Conservation (phyloP, 169 alveolate genomes). For the Eimeria necatrix region DNA sequence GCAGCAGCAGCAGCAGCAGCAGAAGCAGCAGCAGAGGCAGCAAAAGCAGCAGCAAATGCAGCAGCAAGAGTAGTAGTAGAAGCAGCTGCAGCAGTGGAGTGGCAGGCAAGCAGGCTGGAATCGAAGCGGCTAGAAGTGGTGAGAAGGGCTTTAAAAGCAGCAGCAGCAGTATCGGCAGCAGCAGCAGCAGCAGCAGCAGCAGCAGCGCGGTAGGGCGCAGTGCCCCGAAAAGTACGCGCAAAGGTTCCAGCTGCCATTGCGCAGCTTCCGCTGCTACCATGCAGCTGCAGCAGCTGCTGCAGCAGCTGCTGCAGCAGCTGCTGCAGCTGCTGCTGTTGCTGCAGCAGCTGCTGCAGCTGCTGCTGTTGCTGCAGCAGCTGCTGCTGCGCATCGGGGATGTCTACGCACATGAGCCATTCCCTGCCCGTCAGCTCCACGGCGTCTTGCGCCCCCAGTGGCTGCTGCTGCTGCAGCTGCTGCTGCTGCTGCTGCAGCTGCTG, state of each 20-base stretch:
- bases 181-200: background rate
- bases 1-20: background rate
- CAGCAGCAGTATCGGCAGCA: background rate
- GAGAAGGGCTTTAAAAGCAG: too few species aligned
- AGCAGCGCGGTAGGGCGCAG: background rate
- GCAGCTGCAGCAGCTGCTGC: too few species aligned
- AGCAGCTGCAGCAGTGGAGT: too few species aligned
- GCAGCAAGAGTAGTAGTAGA: too few species aligned
- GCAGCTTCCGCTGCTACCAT: too few species aligned
- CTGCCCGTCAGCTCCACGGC: background rate
- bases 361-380: background rate
- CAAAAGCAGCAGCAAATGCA: too few species aligned
- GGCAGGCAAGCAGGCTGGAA: too few species aligned
- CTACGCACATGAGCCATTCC: constrained; percentile 26
- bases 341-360: background rate
- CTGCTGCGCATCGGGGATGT: background rate
- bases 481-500: background rate
- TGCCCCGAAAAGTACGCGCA: background rate
- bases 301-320: too few species aligned
- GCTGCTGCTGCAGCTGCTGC: background rate
- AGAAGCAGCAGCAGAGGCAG: background rate
- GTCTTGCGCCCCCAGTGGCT: too few species aligned
- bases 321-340: background rate
- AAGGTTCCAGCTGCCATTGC: too few species aligned
- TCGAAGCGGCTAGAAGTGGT: too few species aligned